phyloP scores from a whole-genome alignment of 148 eudicot species.

The Camellia sinensis region DNA sequence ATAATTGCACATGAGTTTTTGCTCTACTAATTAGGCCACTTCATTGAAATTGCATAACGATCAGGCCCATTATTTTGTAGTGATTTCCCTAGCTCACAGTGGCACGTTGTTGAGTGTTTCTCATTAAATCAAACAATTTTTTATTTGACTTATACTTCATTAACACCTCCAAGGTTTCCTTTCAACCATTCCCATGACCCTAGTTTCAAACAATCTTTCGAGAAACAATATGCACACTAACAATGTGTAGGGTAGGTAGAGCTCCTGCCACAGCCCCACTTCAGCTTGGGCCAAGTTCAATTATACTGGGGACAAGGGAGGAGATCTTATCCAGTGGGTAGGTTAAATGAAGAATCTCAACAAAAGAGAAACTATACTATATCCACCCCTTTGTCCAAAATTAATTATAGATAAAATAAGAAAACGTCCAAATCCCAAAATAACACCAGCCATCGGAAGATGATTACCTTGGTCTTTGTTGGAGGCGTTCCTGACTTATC shows the following conservation, averaged over 20 bases:
- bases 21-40: not conserved
- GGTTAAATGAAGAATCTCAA: not conserved
- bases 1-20: not conserved
- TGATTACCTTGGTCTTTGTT: slow-evolving; percentile 2
- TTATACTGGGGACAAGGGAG: not conserved
- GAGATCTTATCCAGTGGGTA: not conserved
- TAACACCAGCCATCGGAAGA: not conserved
- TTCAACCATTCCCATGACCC: not conserved
- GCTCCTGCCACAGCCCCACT: not conserved
- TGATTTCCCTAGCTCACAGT: not conserved
- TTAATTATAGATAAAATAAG: not conserved
- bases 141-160: not conserved
- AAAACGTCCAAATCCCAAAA: not conserved
- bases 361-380: not conserved
- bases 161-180: not conserved
- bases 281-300: not conserved
- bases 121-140: not conserved
- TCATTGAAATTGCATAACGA: not conserved
- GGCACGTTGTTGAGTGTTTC: not conserved
- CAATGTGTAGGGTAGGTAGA: not conserved
- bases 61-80: not conserved
- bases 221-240: not conserved
- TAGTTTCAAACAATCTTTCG: not conserved
- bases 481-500: not conserved
- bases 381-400: not conserved